These are phyloP conservation scores for Syzygium jambos DNA, from an alignment of 345 rosid genomes.

Conservation along the genomic window DNA sequence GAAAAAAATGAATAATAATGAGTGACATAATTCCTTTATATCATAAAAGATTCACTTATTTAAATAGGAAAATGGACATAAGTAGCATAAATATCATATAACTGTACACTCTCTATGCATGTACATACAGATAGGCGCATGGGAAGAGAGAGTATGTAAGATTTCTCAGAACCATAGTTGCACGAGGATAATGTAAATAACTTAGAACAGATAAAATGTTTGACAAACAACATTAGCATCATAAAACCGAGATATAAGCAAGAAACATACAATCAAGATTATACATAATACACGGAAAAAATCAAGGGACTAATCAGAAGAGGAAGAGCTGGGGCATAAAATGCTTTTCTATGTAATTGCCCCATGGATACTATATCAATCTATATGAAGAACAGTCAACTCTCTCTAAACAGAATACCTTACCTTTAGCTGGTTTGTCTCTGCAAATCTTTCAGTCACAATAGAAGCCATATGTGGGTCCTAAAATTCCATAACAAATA, in stretches of 20 bases:
- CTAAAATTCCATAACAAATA: conserved; percentile 19
- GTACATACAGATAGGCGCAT: not conserved
- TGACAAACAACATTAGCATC: not conserved
- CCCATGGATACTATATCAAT: not conserved
- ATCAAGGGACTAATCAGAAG: not conserved
- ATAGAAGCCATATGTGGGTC: conserved; percentile 83
- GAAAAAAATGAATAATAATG: not conserved
- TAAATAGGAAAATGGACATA: not conserved
- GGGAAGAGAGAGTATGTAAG: not conserved
- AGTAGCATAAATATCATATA: not conserved
- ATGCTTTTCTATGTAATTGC: not conserved
- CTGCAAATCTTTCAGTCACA: conserved; percentile 59
- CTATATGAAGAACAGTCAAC: not conserved
- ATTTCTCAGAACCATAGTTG: not conserved
- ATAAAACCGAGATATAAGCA: not conserved
- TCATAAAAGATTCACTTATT: not conserved
- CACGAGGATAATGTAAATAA: not conserved
- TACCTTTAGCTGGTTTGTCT: conserved; percentile 50
- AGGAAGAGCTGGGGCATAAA: not conserved
- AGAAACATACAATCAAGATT: not conserved
- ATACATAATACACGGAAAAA: not conserved
- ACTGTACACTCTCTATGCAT: not conserved
- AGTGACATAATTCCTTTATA: not conserved
- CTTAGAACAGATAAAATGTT: not conserved
- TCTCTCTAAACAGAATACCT: not conserved